Evolutionary conservation across 306 rosid species (phyloP).

Genomic region (Crataegus laevigata): DNA sequence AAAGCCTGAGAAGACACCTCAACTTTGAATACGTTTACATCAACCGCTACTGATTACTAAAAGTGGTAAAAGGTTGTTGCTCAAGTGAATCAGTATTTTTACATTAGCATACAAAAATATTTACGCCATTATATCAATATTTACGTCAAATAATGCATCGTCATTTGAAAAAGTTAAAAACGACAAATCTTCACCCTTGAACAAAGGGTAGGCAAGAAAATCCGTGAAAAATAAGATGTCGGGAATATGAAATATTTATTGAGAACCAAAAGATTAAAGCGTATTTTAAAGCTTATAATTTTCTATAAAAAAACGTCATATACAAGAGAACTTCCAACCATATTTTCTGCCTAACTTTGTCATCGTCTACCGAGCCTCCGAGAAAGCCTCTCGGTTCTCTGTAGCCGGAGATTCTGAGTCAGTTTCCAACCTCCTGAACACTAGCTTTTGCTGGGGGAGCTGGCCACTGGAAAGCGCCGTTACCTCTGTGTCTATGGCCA

Average conservation of each 20-base stretch:
- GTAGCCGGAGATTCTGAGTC: slow-evolving; percentile 28
- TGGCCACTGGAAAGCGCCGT: slow-evolving; percentile 72
- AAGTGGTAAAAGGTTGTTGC: too few relatives aligned
- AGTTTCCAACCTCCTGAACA: slow-evolving; percentile 42
- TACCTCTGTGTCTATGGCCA: slow-evolving; percentile 73
- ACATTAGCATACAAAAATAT: too few relatives aligned
- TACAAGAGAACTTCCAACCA: background rate
- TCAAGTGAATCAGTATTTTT: too few relatives aligned
- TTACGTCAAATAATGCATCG: too few relatives aligned
- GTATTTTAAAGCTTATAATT: background rate
- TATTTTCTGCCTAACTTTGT: background rate
- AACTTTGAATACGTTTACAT: too few relatives aligned
- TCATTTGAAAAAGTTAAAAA: too few relatives aligned
- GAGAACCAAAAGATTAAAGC: background rate
- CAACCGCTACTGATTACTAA: too few relatives aligned
- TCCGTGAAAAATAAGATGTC: background rate
- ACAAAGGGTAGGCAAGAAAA: too few relatives aligned
- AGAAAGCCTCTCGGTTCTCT: slow-evolving; percentile 35
- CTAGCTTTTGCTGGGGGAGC: slow-evolving; percentile 74
- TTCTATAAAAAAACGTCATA: background rate
- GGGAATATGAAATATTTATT: background rate
- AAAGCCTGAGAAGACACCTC: too few relatives aligned
- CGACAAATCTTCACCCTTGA: too few relatives aligned
- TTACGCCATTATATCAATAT: too few relatives aligned
- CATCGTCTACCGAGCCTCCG: slow-evolving; percentile 31